Evolutionary conservation across 805 yeast genomes (phyloP), one percentile per base, ranked within the genome.

Genomic region (Wickerhamiella kazuoi): DNA sequence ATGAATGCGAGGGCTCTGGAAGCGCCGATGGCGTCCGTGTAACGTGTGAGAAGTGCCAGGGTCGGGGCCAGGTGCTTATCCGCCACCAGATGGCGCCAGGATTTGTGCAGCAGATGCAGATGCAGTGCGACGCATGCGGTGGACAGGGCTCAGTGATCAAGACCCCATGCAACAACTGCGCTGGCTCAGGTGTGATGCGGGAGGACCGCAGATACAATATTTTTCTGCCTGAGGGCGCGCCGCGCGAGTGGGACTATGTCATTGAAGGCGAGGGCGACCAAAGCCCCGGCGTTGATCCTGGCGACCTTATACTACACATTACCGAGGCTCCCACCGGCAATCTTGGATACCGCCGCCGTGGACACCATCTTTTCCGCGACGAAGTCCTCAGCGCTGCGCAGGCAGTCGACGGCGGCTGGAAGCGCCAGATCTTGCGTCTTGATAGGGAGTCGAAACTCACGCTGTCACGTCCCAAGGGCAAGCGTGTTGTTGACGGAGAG

Each of bases 341-440:
- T 52, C 54, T 82, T 69, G 98, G 98, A 6, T 90, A 76, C 60
- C 69, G 95, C 57, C 70, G 98, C 49, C 68, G 83, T 43, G 80
- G 80, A 29, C 55, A 67, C 45, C 65, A 79, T 50, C 60, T 90
- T 46, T 86, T 76, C 61, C 65, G 97, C 43, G 79, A 83, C 0
- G 97, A 90, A 54, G 75, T 72, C 1, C 54, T 90, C 23, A 68
- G 79, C 2, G 63, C 76, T 37, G 65, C 68, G 39, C 95, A 90
- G 56, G 79, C 96, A 0, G 36, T 72, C 6, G 37, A 51, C 5
- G 98, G 98, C 15, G 82, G 76, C 15, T 90, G 98, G 98, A 51
- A 58, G 30, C 65, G 94, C 40, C 57, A 58, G 4, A 64, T 90
- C 20, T 69, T 66, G 32, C 77, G 74, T 45, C 68, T 90, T 40